A percentile compares a stretch with the other conserved stretches of the same genome.
Evolutionary conservation across 352 stramenopile genomes (phyloP).

Genomic region (Aphanomyces stellatus): DNA sequence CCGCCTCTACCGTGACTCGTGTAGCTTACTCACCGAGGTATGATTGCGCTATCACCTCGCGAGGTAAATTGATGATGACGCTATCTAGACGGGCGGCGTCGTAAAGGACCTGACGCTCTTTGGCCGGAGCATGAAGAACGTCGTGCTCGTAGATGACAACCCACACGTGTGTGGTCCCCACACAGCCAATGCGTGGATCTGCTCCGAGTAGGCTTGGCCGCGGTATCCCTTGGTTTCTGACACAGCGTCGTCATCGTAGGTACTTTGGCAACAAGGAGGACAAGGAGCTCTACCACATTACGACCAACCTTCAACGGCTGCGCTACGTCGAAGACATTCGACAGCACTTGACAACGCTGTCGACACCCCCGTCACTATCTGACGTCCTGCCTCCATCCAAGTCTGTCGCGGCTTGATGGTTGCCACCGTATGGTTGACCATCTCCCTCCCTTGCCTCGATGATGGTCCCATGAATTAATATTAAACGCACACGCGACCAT

Average conservation of each 20-base stretch:
- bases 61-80: not conserved
- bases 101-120: conserved; percentile 6
- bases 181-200: not conserved
- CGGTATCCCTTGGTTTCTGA: not conserved
- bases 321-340: not conserved
- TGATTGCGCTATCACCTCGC: not conserved
- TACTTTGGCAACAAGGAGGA: conserved; percentile 14
- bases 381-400: not conserved
- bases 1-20: conserved; percentile 16
- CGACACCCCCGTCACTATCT: too few species aligned
- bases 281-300: conserved; percentile 12
- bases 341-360: not conserved
- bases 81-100: not conserved
- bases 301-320: not conserved
- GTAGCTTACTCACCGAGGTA: not conserved
- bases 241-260: too few species aligned
- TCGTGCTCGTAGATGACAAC: conserved; percentile 16
- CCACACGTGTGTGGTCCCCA: conserved; percentile 1
- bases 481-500: too few species aligned
- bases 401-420: conserved; percentile 3
- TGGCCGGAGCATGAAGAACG: not conserved
- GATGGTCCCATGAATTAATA: too few species aligned
- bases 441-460: too few species aligned
- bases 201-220: conserved; percentile 10
- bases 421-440: not conserved